Evolutionary conservation across 495 filamentous ascomycete species (phyloP).

Genomic region (Hyaloscypha variabilis): DNA sequence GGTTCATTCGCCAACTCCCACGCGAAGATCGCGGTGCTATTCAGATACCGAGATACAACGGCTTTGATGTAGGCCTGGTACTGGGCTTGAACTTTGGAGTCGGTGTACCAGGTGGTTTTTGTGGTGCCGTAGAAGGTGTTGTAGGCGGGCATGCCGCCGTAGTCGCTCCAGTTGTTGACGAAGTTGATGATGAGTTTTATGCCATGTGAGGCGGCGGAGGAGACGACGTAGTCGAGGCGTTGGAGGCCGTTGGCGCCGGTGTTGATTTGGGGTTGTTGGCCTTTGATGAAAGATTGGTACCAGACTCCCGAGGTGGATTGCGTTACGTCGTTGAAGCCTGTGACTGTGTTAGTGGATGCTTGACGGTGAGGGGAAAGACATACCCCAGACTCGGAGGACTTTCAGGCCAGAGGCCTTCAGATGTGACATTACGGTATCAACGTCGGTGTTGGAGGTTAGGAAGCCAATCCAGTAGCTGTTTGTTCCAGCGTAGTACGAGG

Average conservation of each 20-base stretch:
- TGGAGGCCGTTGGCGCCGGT: constrained; percentile 57
- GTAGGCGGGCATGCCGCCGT: constrained; percentile 69
- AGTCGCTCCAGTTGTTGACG: constrained; percentile 64
- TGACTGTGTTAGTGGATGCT: constrained; percentile 43
- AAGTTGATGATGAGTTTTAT: constrained; percentile 58
- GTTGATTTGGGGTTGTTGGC: constrained; percentile 38
- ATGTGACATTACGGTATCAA: constrained; percentile 59
- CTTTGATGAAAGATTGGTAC: constrained; percentile 37
- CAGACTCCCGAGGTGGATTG: constrained; percentile 54
- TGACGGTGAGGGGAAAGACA: constrained; percentile 53
- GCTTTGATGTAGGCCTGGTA: constrained; percentile 67
- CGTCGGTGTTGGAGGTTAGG: constrained; percentile 59
- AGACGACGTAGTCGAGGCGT: constrained; percentile 60
- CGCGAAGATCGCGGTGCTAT: constrained; percentile 61
- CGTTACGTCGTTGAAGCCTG: constrained; percentile 47
- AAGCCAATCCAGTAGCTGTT: constrained; percentile 77
- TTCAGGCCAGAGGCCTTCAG: constrained; percentile 58
- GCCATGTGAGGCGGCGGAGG: constrained; percentile 53
- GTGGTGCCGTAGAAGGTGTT: constrained; percentile 37
- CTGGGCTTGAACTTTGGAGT: constrained; percentile 52
- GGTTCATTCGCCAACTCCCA: constrained; percentile 78
- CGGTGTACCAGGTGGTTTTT: constrained; percentile 56
- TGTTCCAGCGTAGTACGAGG: constrained; percentile 69
- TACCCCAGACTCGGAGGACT: constrained; percentile 70
- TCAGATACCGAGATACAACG: constrained; percentile 61